Base-by-base conservation (phyloP, 1,139 yeast genomes). In the Blastobotrys persicus region DNA sequence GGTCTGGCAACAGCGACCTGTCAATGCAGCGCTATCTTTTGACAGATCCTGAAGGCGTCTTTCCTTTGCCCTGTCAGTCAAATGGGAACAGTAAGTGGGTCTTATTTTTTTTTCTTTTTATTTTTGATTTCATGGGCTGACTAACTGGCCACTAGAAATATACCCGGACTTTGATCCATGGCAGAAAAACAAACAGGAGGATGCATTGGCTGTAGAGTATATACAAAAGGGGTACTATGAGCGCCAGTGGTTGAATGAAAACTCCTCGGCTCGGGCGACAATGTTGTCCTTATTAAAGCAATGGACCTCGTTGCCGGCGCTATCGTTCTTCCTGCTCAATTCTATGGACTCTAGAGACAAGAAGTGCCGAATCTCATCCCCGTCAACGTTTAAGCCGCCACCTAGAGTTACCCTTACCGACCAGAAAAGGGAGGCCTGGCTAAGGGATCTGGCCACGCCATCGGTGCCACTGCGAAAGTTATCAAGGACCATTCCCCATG, bases 351-450 rank as follows among this genome's bases (percentile, higher is more conserved):
- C 81, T 16, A 79, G 94, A 53, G 85, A 85, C 49, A 73, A 77
- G 34, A 76, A 82, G 56, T 85, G 86, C 60, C 81, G 82, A 57
- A 79, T 87, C 44, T 70, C 72, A 18, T 65, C 72, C 34, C 78
- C 74, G 23, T 74, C 84, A 28, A 74, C 79, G 9, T 87, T 82
- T 69, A 81, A 78, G 60, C 86, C 86, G 20, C 96, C 95, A 0
- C 91, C 92, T 9, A 72, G 96, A 55, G 95, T 91, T 16, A 91
- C 97, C 0, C 70, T 91, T 31, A 89, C 97, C 0, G 95, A 91
- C 50, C 85, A 84, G 62, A 86, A 87, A 63, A 77, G 84, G 54
- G 96, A 88, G 55, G 74, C 81, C 1, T 91, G 98, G 98, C 70
- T 91, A 44, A 76, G 77, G 48, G 95, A 88, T 61, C 72, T 91